Base-by-base conservation (phyloP, 176 grass and related monocot genomes). In the Carex kokanica region DNA sequence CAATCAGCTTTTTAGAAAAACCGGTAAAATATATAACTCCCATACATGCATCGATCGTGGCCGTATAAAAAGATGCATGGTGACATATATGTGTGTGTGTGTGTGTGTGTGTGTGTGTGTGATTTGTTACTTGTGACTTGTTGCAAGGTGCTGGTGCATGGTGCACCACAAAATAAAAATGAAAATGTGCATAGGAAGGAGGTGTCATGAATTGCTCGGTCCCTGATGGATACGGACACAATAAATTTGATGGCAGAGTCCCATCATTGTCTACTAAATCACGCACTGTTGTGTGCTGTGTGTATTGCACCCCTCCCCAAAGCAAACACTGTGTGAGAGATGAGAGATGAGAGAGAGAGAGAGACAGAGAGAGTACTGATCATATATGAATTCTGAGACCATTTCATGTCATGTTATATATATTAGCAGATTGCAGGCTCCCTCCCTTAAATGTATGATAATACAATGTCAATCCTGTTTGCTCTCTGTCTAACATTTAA, bases 191-290 rank as follows among this genome's bases (percentile, higher is more conserved):
- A 81, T 11, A 49, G 38, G 45, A 41, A 6, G 8, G 57, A 81
- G 59, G 59, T 65, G 60, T 81, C 29, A 80, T 57, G 45, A 47
- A 47, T 60, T 7, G 36, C 41, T 59, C 17, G 36, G 68, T 49
- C 40, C 68, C 13, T 59, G 47, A 2, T 34, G 32, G 32, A 56
- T 61, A 80, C 54, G 29, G 78, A 57, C 74, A 56, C 49, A 79
- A 62, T 81, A 27, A 82, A 64, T 64, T 78, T 25, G 18, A 27
- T 64, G 34, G 36, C 61, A 82, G 80, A 67, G 80, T 82, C 38
- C 21, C 47, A 82, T 82, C 80, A 82, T 81, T 82, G 80, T 82
- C 60, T 67, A 66, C 61, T 82, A 82, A 65, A 68, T 82, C 67
- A 67, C 34, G 40, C 62, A 82, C 80, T 82, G 80, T 82, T 61